These are phyloP conservation scores for Marasmius tenuissimus DNA, from an alignment of 1,284 basidiomycete species.

Conservation along the genomic window DNA sequence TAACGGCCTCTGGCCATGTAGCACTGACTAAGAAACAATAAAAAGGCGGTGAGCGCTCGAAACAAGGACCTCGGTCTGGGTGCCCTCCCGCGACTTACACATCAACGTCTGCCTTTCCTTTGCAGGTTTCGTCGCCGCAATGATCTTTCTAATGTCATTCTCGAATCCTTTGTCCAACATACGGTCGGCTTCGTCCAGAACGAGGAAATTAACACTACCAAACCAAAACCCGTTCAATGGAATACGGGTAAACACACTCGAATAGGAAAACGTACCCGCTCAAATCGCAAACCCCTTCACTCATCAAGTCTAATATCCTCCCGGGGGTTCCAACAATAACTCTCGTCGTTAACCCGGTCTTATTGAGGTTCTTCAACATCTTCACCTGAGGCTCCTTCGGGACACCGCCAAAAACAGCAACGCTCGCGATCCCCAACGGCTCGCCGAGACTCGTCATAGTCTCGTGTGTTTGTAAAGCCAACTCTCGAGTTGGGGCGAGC, in stretches of 20 bases:
- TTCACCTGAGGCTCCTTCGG: slow-evolving; percentile 83
- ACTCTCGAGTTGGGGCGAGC: slow-evolving; percentile 91
- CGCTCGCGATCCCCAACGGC: slow-evolving; percentile 74
- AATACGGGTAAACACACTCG: background rate
- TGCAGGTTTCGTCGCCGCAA: slow-evolving; percentile 72
- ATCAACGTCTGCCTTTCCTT: slow-evolving; percentile 84
- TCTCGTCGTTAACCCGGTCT: slow-evolving; percentile 56
- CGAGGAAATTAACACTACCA: slow-evolving; percentile 82
- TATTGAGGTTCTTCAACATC: slow-evolving; percentile 50
- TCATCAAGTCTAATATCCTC: slow-evolving; percentile 86
- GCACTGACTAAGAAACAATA: slow-evolving; percentile 72
- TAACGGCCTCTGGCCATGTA: slow-evolving; percentile 97
- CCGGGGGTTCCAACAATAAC: slow-evolving; percentile 96
- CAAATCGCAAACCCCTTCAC: slow-evolving; percentile 83
- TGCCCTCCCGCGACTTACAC: slow-evolving; percentile 57
- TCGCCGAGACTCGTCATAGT: slow-evolving; percentile 80
- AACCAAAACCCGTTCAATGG: background rate
- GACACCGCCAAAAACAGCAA: slow-evolving; percentile 92
- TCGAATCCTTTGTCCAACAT: slow-evolving; percentile 99
- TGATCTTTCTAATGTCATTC: slow-evolving; percentile 95
- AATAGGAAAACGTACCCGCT: slow-evolving; percentile 51
- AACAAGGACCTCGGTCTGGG: background rate
- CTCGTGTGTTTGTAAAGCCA: slow-evolving; percentile 93
- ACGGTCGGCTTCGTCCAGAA: slow-evolving; percentile 96
- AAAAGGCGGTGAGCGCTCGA: background rate